A percentile compares a stretch with the other conserved stretches of the same genome.
These are phyloP conservation scores for Zanthoxylum bungeanum DNA, from an alignment of 345 rosid genomes.

Conservation along the genomic window DNA sequence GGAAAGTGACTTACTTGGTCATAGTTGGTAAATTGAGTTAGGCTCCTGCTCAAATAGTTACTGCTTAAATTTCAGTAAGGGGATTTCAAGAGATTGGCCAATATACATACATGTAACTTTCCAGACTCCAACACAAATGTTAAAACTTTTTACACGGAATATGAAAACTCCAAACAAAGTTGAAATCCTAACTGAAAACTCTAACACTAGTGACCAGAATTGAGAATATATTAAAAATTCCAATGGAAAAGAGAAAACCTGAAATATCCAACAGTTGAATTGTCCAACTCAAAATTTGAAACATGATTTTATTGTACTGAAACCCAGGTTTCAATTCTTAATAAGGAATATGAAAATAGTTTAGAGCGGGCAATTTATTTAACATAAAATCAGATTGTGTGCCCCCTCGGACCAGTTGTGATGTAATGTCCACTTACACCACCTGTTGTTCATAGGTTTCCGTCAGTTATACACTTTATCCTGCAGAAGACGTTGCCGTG, in stretches of 20 bases:
- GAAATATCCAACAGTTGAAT: not conserved
- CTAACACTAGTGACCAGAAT: not conserved
- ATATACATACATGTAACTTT: not conserved
- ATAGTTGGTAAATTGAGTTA: not conserved
- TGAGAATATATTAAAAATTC: too few species aligned
- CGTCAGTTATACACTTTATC: not conserved
- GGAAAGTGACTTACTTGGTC: not conserved
- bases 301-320: not conserved
- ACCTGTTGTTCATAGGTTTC: not conserved
- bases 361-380: not conserved
- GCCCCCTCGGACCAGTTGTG: not conserved
- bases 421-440: not conserved
- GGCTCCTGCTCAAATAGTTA: not conserved
- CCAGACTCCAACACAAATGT: not conserved
- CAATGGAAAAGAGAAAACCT: too few species aligned
- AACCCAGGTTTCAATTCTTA: not conserved
- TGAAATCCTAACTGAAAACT: not conserved
- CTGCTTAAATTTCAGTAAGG: not conserved
- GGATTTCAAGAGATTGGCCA: not conserved
- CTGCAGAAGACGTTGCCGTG: not conserved
- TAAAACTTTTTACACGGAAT: not conserved
- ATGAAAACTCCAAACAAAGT: not conserved
- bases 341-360: not conserved
- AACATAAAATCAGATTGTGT: not conserved
- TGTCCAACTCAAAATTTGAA: not conserved